Percentiles rank a stretch among this genome's conserved stretches.
These are phyloP conservation scores for Linum trigynum DNA, from an alignment of 345 rosid species.

Conservation along the genomic window DNA sequence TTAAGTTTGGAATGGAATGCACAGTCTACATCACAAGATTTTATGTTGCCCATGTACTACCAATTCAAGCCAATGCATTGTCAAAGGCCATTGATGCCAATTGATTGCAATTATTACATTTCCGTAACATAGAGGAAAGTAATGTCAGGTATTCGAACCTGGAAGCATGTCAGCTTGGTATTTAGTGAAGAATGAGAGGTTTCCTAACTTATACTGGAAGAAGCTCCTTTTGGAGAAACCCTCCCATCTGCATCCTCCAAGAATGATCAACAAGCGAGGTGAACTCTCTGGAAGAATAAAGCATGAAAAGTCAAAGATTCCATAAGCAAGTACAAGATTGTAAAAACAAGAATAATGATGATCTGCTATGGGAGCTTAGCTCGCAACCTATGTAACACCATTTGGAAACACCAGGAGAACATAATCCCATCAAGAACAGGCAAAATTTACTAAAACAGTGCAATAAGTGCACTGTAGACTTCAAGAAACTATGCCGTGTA, in stretches of 20 bases:
- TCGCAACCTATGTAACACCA: too few relatives aligned
- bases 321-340: not conserved
- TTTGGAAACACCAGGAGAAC: too few relatives aligned
- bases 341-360: too few relatives aligned
- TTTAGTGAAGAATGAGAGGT: constrained; percentile 6
- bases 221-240: constrained; percentile 50
- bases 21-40: too few relatives aligned
- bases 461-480: too few relatives aligned
- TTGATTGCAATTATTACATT: too few relatives aligned
- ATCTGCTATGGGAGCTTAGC: too few relatives aligned
- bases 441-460: too few relatives aligned
- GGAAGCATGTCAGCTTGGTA: constrained; percentile 6
- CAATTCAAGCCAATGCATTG: constrained; percentile 1
- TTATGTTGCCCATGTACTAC: not conserved
- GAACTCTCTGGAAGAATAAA: constrained; percentile 48
- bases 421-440: too few relatives aligned
- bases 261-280: constrained; percentile 65
- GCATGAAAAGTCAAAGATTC: not conserved
- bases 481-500: too few relatives aligned
- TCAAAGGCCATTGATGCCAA: too few relatives aligned
- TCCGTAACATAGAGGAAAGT: not conserved
- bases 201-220: constrained; percentile 31
- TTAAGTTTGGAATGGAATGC: too few relatives aligned
- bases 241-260: constrained; percentile 93
- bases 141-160: constrained; percentile 25